phyloP scores from a whole-genome alignment of 1,139 yeast species.

The Saccharomyces hybrid region DNA sequence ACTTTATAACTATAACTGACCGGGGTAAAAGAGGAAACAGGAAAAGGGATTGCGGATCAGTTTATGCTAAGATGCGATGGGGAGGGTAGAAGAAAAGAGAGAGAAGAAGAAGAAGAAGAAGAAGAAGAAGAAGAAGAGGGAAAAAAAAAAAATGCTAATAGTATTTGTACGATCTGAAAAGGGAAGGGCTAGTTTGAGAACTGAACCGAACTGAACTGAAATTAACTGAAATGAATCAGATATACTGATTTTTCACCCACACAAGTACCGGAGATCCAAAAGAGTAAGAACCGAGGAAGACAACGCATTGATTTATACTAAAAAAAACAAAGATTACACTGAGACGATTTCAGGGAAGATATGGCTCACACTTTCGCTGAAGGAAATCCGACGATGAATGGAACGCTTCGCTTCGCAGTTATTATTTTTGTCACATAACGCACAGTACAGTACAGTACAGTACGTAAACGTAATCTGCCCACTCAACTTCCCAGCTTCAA shows the following conservation, averaged over 20 bases:
- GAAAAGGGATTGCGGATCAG: neutral
- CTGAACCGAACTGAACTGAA: neutral
- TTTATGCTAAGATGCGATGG: neutral
- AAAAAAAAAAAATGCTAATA: neutral
- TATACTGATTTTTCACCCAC: neutral
- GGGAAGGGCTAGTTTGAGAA: neutral
- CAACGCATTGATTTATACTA: neutral
- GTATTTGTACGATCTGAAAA: neutral
- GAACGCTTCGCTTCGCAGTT: too few species aligned
- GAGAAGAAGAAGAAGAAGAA: neutral
- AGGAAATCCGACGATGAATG: neutral
- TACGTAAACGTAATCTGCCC: constrained; percentile 1
- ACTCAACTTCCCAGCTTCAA: neutral
- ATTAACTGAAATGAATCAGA: neutral
- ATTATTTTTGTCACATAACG: neutral
- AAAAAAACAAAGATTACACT: neutral
- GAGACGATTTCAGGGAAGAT: neutral
- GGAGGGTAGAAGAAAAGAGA: neutral
- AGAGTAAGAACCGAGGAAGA: neutral
- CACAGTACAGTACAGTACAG: neutral
- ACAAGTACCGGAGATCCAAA: neutral
- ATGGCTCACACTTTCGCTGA: neutral
- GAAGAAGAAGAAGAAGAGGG: neutral
- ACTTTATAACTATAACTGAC: neutral
- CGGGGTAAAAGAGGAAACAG: neutral